A percentile compares a stretch with the other conserved stretches of the same genome.
These are phyloP conservation scores for Diaporthe longicolla DNA, from an alignment of 2,329 filamentous ascomycete genomes.

Conservation along the genomic window DNA sequence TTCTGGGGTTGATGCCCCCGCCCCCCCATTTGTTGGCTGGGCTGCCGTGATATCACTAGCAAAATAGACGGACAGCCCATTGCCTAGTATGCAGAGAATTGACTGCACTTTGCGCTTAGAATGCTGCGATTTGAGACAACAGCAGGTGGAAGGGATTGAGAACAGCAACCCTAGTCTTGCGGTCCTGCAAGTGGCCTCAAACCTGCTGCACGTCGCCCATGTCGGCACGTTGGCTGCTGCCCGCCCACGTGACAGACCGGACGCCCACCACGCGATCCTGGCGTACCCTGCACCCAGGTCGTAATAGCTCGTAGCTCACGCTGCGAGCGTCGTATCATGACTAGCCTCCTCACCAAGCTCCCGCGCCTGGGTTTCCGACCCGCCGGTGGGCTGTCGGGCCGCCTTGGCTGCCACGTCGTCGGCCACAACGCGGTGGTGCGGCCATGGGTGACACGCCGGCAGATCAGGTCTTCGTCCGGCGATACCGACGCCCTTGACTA, in stretches of 20 bases:
- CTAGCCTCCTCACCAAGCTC: slow-evolving; percentile 4
- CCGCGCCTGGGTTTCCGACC: background rate
- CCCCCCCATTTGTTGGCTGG: background rate
- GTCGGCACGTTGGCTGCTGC: background rate
- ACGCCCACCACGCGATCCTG: background rate
- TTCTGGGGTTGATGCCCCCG: background rate
- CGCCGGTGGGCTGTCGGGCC: background rate
- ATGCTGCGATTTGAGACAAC: too few species aligned
- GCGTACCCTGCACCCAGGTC: background rate
- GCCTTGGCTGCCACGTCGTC: background rate
- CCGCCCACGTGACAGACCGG: background rate
- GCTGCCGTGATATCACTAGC: background rate
- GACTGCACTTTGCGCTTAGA: background rate
- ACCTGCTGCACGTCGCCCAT: background rate
- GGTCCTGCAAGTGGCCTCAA: background rate
- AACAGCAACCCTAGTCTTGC: background rate
- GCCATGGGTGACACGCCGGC: slow-evolving; percentile 4
- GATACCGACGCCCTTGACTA: background rate
- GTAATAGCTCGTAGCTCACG: background rate
- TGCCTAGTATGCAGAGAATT: background rate
- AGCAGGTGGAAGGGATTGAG: background rate
- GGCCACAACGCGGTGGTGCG: background rate
- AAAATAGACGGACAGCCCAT: background rate
- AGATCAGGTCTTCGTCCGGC: background rate
- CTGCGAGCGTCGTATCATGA: slow-evolving; percentile 6